A percentile compares a stretch with the other conserved stretches of the same genome.
These are phyloP conservation scores for Diaporthe sp. DNA, from an alignment of 2,329 filamentous ascomycete genomes.

Conservation along the genomic window DNA sequence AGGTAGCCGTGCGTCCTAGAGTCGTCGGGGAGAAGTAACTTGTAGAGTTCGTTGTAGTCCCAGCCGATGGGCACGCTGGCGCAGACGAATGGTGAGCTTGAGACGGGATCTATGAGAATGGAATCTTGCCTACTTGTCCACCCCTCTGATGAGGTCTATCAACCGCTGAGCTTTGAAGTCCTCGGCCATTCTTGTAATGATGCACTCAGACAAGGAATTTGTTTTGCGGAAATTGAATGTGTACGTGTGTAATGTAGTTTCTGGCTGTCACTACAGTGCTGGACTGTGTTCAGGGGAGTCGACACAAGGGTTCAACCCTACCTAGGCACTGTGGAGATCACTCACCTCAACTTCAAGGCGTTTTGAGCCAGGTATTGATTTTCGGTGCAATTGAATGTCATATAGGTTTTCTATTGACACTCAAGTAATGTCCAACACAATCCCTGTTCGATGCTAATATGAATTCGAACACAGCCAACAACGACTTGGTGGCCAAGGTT, in stretches of 20 bases:
- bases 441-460: background rate
- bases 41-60: slow-evolving; percentile 45
- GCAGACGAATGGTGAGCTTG: background rate
- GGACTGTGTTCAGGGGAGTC: background rate
- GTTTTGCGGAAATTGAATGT: background rate
- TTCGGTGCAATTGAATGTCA: background rate
- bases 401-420: too few species aligned
- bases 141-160: slow-evolving; percentile 29
- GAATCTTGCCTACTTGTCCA: slow-evolving; percentile 31
- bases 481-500: background rate
- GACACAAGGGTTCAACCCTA: slow-evolving; percentile 20
- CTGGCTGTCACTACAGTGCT: background rate
- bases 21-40: slow-evolving; percentile 47
- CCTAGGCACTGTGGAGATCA: background rate
- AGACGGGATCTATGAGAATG: background rate
- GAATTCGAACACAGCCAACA: background rate
- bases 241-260: background rate
- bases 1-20: slow-evolving; percentile 49
- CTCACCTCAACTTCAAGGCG: too few species aligned
- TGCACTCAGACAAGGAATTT: too few species aligned
- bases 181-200: background rate
- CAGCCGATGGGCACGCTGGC: slow-evolving; percentile 49
- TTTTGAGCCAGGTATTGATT: too few species aligned
- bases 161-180: background rate
- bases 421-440: background rate